Evolutionary conservation across 345 rosid species (phyloP).

Genomic region (Eucalyptus regnans): DNA sequence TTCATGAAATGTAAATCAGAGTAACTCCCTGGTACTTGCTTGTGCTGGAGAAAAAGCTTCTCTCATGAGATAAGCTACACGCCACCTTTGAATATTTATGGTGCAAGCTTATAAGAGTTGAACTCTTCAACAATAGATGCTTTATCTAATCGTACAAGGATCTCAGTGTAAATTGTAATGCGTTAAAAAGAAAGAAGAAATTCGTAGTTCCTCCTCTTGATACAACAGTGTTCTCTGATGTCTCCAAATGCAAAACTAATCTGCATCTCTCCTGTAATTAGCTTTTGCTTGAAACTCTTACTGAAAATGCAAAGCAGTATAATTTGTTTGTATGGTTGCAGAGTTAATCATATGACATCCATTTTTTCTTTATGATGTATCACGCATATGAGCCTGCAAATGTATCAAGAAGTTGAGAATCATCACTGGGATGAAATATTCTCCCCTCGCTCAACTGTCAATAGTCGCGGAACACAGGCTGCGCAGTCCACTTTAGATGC

Average conservation of each 20-base stretch:
- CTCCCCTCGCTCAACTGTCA: background rate
- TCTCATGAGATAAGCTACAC: background rate
- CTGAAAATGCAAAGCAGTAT: background rate
- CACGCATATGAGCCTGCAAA: background rate
- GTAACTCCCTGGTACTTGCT: background rate
- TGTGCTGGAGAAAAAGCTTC: background rate
- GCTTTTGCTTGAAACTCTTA: background rate
- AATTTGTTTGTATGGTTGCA: background rate
- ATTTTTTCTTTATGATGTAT: background rate
- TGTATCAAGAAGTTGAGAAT: background rate
- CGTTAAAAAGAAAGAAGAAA: background rate
- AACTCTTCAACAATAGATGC: background rate
- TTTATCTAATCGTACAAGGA: background rate
- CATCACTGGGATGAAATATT: background rate
- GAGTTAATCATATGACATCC: background rate
- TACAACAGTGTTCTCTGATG: background rate
- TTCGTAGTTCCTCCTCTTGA: background rate
- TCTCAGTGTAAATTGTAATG: background rate
- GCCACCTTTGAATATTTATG: background rate
- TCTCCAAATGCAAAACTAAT: background rate
- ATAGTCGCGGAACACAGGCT: conserved; percentile 42
- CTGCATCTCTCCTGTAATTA: background rate
- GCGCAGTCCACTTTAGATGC: conserved; percentile 72
- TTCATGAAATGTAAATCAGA: background rate
- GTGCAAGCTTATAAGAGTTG: background rate